phyloP scores from a whole-genome alignment of 768 basidiomycete species.

The Boletus vermiculosoides region DNA sequence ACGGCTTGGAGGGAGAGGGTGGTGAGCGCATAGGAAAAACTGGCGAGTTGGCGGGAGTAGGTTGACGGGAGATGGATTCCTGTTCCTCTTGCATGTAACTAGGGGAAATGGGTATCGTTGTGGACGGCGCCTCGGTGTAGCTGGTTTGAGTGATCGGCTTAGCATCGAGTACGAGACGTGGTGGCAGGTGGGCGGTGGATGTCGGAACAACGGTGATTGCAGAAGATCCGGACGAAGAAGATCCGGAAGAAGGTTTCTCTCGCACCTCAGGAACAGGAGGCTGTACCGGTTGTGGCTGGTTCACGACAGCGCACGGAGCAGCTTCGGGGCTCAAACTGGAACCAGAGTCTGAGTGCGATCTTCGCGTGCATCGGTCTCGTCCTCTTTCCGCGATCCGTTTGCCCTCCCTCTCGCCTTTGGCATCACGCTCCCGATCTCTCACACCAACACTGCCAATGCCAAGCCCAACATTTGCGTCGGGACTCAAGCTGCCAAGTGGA shows the following conservation, averaged over 20 bases:
- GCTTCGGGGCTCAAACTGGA: slow-evolving; percentile 37
- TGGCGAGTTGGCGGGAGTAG: slow-evolving; percentile 67
- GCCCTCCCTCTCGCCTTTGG: slow-evolving; percentile 25
- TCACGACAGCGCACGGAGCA: background rate
- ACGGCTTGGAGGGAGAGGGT: slow-evolving; percentile 13
- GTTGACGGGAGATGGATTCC: slow-evolving; percentile 40
- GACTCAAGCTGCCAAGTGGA: slow-evolving; percentile 39
- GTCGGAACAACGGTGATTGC: slow-evolving; percentile 12
- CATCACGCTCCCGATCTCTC: slow-evolving; percentile 34
- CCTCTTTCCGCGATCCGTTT: slow-evolving; percentile 30
- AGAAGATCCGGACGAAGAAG: slow-evolving; percentile 32
- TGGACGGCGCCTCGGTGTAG: slow-evolving; percentile 20
- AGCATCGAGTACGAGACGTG: slow-evolving; percentile 30
- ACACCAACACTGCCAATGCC: slow-evolving; percentile 33
- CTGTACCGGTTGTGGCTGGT: slow-evolving; percentile 11
- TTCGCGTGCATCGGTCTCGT: slow-evolving; percentile 29
- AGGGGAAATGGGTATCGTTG: slow-evolving; percentile 25
- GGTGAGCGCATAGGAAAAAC: slow-evolving; percentile 34
- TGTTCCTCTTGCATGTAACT: slow-evolving; percentile 33
- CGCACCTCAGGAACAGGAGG: slow-evolving; percentile 11
- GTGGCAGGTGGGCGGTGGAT: slow-evolving; percentile 19
- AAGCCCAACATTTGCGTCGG: slow-evolving; percentile 35
- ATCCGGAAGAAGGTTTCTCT: slow-evolving; percentile 15
- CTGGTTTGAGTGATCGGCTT: slow-evolving; percentile 29
- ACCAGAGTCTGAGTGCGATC: slow-evolving; percentile 31